A percentile compares a stretch with the other conserved stretches of the same genome.
phyloP scores from a whole-genome alignment of 2,329 filamentous ascomycete genomes.

The Fusarium nygamai region DNA sequence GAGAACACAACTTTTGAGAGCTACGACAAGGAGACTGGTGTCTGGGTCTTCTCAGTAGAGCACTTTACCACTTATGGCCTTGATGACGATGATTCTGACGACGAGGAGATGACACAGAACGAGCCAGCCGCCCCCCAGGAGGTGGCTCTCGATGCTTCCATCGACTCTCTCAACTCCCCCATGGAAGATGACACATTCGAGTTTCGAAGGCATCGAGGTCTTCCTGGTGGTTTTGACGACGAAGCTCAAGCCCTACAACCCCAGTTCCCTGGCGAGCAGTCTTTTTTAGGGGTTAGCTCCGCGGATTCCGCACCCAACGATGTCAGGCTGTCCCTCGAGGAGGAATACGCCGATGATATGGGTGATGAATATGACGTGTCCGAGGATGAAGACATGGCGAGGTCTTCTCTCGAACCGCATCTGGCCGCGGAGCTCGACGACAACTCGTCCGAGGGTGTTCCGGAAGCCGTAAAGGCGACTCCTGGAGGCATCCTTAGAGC shows the following conservation, averaged over 20 bases:
- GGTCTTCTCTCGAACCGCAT: conserved; percentile 78
- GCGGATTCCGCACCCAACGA: conserved; percentile 78
- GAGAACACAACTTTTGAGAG: conserved; percentile 81
- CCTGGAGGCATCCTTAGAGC: conserved; percentile 72
- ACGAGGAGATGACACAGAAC: conserved; percentile 51
- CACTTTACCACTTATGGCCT: conserved; percentile 97
- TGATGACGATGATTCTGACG: conserved; percentile 76
- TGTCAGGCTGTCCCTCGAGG: conserved; percentile 68
- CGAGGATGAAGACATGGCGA: conserved; percentile 78
- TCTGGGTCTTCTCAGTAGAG: conserved; percentile 93
- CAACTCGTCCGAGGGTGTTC: conserved; percentile 64
- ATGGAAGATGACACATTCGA: conserved; percentile 68
- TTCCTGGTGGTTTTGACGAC: conserved; percentile 85
- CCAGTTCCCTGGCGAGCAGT: conserved; percentile 67
- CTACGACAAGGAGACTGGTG: conserved; percentile 82
- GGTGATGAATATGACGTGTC: conserved; percentile 81
- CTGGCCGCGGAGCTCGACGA: conserved; percentile 78
- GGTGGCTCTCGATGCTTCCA: conserved; percentile 33
- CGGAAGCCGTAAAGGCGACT: conserved; percentile 57
- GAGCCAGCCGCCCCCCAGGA: conserved; percentile 31
- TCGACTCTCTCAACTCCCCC: conserved; percentile 41
- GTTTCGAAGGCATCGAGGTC: conserved; percentile 59
- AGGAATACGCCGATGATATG: conserved; percentile 65
- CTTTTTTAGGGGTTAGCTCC: conserved; percentile 95
- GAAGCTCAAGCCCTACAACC: conserved; percentile 65